phyloP scores from a whole-genome alignment of 163 green algal genomes.

The Chloromonas sp. region DNA sequence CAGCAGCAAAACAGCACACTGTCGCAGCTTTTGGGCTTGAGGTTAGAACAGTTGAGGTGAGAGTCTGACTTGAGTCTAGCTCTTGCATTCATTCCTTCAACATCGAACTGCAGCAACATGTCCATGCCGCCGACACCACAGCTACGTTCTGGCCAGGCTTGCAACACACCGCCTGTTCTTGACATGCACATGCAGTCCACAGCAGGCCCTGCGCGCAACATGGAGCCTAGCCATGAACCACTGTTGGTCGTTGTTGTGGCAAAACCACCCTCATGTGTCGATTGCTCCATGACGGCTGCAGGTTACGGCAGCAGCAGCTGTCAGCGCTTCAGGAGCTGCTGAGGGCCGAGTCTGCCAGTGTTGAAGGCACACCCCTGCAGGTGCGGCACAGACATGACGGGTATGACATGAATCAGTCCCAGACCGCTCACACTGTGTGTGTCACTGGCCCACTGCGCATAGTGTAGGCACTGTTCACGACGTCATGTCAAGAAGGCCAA shows the following conservation, averaged over 20 bases:
- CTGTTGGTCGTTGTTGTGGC: no score
- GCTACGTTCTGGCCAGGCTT: neutral
- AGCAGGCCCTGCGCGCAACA: no score
- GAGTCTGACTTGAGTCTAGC: neutral
- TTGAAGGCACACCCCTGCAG: constrained; percentile 37
- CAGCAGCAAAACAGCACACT: constrained; percentile 38
- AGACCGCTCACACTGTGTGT: neutral
- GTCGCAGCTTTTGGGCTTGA: constrained; percentile 33
- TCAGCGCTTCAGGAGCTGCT: constrained; percentile 36
- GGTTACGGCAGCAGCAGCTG: constrained; percentile 42
- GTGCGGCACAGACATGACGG: neutral
- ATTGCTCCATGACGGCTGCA: neutral
- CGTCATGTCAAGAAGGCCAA: no score
- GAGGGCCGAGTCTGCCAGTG: constrained; percentile 17
- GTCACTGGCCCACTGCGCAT: no score
- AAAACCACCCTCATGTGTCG: no score
- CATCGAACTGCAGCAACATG: no score
- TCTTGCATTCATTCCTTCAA: no score
- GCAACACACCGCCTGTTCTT: no score
- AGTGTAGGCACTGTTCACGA: no score
- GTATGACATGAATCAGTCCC: neutral
- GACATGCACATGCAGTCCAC: no score
- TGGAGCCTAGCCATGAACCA: no score
- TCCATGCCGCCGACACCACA: neutral
- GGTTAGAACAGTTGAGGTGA: constrained; percentile 39